Evolutionary conservation across 78 protist genomes (phyloP).

Genomic region (Mantamonas sphyraenae): DNA sequence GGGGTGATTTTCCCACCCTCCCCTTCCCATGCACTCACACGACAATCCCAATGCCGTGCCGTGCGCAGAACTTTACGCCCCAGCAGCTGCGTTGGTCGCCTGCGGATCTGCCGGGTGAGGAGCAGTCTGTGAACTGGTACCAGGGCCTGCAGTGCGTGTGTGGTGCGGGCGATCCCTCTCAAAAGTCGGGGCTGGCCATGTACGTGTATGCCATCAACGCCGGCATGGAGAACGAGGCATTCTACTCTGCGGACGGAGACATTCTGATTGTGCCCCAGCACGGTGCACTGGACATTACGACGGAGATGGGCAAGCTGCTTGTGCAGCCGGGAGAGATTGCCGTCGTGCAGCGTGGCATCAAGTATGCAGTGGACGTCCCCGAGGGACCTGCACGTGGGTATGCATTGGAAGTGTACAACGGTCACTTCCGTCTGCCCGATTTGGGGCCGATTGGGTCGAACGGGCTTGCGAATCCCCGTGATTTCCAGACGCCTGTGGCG

Average conservation of each 20-base stretch:
- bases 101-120: conserved; percentile 34
- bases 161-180: conserved; percentile 59
- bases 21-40: no score
- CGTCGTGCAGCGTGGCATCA: conserved; percentile 85
- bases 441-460: conserved; percentile 93
- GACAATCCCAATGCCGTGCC: no score
- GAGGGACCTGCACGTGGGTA: conserved; percentile 72
- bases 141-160: conserved; percentile 60
- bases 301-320: conserved; percentile 77
- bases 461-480: conserved; percentile 92
- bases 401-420: conserved; percentile 68
- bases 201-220: conserved; percentile 66
- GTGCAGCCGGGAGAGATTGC: conserved; percentile 78
- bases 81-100: conserved; percentile 86
- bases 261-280: conserved; percentile 72
- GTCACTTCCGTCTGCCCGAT: conserved; percentile 81
- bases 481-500: conserved; percentile 81
- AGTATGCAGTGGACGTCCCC: conserved; percentile 52
- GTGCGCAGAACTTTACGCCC: no score
- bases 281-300: conserved; percentile 60
- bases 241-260: conserved; percentile 86
- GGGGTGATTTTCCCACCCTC: no score
- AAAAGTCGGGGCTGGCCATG: conserved; percentile 63
- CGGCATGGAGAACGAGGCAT: conserved; percentile 47
- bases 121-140: conserved; percentile 42